Percentiles rank a stretch among this genome's conserved stretches.
Evolutionary conservation across 169 alveolate species (phyloP).

Genomic region (Perkinsus olseni): DNA sequence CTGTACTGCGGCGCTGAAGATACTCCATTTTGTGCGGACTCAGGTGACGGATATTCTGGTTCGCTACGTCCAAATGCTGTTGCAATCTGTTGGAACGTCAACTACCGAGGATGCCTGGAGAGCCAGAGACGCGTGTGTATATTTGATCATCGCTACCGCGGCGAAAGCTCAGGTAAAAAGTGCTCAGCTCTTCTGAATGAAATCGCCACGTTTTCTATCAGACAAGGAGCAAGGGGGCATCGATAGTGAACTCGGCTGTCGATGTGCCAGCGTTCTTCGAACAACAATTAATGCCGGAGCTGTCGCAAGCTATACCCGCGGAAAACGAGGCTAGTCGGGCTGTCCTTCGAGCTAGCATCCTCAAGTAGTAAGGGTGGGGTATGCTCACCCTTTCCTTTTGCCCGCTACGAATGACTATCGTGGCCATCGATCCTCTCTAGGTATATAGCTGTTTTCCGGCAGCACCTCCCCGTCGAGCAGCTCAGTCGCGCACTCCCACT

Average conservation of each 20-base stretch:
- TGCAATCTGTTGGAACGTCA: neutral
- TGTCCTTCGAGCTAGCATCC: neutral
- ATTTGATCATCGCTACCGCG: neutral
- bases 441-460: neutral
- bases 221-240: neutral
- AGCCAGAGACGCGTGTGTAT: neutral
- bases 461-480: neutral
- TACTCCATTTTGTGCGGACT: neutral
- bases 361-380: neutral
- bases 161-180: neutral
- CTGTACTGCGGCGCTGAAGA: too few species aligned
- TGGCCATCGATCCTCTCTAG: too few species aligned
- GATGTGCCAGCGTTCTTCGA: neutral
- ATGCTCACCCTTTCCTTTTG: too few species aligned
- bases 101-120: neutral
- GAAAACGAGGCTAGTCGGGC: neutral
- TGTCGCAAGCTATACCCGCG: neutral
- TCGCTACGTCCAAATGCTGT: neutral
- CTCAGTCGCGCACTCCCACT: neutral
- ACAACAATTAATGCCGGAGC: neutral
- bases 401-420: too few species aligned
- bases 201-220: neutral
- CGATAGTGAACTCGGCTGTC: neutral
- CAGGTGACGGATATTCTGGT: neutral
- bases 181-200: neutral